A percentile compares a stretch with the other conserved stretches of the same genome.
Conservation (phyloP, 2,329 filamentous ascomycete species). For the Calycina marina region DNA sequence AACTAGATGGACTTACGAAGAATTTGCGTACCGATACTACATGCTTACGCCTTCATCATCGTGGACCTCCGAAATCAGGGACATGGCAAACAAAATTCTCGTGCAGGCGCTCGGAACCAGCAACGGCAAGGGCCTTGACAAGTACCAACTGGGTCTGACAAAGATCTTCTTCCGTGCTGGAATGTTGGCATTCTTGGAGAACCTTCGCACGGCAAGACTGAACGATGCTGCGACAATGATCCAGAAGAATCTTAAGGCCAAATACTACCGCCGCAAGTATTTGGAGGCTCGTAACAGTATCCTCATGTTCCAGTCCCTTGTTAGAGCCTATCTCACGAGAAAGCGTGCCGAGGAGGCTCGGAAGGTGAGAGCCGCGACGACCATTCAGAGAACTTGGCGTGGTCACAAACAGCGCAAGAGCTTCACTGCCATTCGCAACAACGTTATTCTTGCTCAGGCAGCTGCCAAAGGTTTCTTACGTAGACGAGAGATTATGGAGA, state of each 20-base stretch:
- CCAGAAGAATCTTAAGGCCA: constrained; percentile 92
- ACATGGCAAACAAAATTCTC: constrained; percentile 89
- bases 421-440: constrained; percentile 64
- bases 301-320: constrained; percentile 62
- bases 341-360: constrained; percentile 67
- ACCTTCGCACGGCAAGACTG: constrained; percentile 74
- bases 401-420: constrained; percentile 78
- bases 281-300: constrained; percentile 75
- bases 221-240: constrained; percentile 96
- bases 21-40: constrained; percentile 95
- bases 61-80: constrained; percentile 86
- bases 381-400: constrained; percentile 90
- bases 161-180: constrained; percentile 99
- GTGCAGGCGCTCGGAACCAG: constrained; percentile 73
- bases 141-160: constrained; percentile 92
- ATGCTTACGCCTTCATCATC: constrained; percentile 83
- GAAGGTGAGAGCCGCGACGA: constrained; percentile 74
- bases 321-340: constrained; percentile 65
- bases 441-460: constrained; percentile 80
- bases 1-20: constrained; percentile 96
- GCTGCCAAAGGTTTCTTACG: constrained; percentile 83
- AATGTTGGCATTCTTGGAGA: constrained; percentile 97
- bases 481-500: constrained; percentile 86
- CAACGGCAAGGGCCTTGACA: constrained; percentile 64
- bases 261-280: constrained; percentile 88